phyloP scores from a whole-genome alignment of 1,284 basidiomycete species.

The Apiotrichum montevideense region DNA sequence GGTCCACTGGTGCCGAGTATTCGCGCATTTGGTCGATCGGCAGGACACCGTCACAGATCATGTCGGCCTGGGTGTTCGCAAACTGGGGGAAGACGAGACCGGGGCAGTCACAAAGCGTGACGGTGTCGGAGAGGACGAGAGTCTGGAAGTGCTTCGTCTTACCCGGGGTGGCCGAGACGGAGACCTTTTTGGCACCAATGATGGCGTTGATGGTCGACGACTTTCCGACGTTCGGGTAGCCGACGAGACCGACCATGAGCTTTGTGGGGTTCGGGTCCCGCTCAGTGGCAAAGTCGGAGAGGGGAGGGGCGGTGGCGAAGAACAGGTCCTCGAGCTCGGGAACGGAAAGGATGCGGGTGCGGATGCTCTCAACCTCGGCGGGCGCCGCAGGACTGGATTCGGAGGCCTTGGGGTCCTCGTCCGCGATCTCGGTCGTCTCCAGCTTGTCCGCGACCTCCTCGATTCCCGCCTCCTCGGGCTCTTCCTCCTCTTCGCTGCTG shows the following conservation, averaged over 20 bases:
- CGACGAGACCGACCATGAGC: constrained; percentile 62
- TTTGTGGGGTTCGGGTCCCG: constrained; percentile 59
- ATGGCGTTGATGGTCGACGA: constrained; percentile 57
- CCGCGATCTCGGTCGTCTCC: constrained; percentile 19
- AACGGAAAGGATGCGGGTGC: constrained; percentile 77
- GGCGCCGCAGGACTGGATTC: neutral
- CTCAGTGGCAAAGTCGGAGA: constrained; percentile 62
- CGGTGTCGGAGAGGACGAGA: constrained; percentile 77
- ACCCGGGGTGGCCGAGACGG: constrained; percentile 92
- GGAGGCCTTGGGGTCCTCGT: neutral
- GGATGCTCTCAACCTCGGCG: constrained; percentile 20
- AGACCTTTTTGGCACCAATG: constrained; percentile 78
- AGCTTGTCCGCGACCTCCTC: constrained; percentile 24
- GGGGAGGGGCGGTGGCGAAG: constrained; percentile 65
- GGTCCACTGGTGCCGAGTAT: constrained; percentile 75
- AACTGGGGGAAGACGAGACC: constrained; percentile 99
- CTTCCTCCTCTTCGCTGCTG: constrained; percentile 73
- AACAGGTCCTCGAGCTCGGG: constrained; percentile 87
- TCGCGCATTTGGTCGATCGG: constrained; percentile 98
- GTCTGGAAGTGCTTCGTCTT: constrained; percentile 99
- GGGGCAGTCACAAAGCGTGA: constrained; percentile 96
- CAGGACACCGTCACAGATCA: constrained; percentile 93
- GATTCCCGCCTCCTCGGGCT: constrained; percentile 56
- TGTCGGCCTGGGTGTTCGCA: constrained; percentile 86
- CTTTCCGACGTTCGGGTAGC: constrained; percentile 60